Base-by-base conservation (phyloP, 2,329 filamentous ascomycete genomes). In the Colletotrichum abscissum region DNA sequence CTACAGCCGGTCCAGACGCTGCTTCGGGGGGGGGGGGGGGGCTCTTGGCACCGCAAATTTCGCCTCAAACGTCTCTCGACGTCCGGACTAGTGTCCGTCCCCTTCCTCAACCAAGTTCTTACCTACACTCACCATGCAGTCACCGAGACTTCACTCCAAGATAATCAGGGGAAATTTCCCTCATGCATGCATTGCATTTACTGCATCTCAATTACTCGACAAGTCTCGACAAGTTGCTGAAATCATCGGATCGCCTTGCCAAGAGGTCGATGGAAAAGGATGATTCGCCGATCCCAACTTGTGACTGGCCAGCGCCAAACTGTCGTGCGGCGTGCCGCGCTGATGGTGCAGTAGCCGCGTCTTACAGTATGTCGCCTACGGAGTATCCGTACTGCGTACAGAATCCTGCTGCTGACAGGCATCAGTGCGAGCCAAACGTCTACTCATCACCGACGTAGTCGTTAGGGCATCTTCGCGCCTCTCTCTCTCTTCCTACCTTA, bases 11-110 rank as follows among this genome's bases (percentile, higher is more conserved):
- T 16, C 8, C 26, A 16, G 30, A 55, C 24, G 33, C 42, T 63
- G 58, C 38, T 24, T 33, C 24, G 16, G 12, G 14, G 24, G 24
- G 24, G 24, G 24, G 24, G 24, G 24, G 24, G 16, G 9, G 7
- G 55, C 24, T 59, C 66, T 73, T 73, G 70, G 66, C 70, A 42
- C 59, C 35, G 58, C 54, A 55, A 38, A 30, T 42, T 30, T 26
- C 66, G 42, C 59, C 55, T 30, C 59, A 55, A 55, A 56, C 67
- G 42, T 33, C 7, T 19, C 42, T 38, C 49, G 12, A 35, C 58
- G 54, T 63, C 42, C 19, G 55, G 55, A 35, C 55, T 26, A 30
- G 57, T 54, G 28, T 7, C 33, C 22, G 52, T 28, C 52, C 24
- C 33, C 22, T 42, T 38, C 30, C 19, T 22, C 24, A 14, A 56